Conservation (phyloP, 345 rosid species). For the Euphorbia peplus region DNA sequence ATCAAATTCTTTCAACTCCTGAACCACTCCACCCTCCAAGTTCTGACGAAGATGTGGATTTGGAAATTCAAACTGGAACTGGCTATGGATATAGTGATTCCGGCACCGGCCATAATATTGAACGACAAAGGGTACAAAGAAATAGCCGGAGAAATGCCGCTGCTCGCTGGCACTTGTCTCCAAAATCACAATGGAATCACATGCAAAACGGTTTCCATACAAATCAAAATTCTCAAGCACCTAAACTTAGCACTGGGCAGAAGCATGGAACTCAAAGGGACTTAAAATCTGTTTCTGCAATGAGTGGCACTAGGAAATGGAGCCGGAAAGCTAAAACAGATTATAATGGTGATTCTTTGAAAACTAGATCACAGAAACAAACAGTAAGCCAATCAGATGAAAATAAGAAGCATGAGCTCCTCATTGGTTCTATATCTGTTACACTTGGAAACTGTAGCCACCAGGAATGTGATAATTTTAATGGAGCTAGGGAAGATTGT, state of each 20-base stretch:
- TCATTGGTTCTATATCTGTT: slow-evolving; percentile 82
- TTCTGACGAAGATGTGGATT: slow-evolving; percentile 35
- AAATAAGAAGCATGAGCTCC: slow-evolving; percentile 49
- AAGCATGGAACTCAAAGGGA: slow-evolving; percentile 59
- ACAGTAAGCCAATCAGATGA: slow-evolving; percentile 41
- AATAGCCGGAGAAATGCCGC: slow-evolving; percentile 31
- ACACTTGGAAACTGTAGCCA: slow-evolving; percentile 43
- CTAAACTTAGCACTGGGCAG: slow-evolving; percentile 46
- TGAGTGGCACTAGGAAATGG: slow-evolving; percentile 62
- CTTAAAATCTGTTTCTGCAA: slow-evolving; percentile 30
- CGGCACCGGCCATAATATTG: slow-evolving; percentile 32
- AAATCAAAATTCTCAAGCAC: slow-evolving; percentile 35
- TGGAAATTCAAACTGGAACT: slow-evolving; percentile 40
- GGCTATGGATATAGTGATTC: slow-evolving; percentile 36
- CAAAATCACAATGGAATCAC: slow-evolving; percentile 42
- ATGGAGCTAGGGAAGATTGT: slow-evolving; percentile 34
- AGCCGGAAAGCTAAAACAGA: slow-evolving; percentile 59
- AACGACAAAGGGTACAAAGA: slow-evolving; percentile 29
- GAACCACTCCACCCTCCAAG: slow-evolving; percentile 37
- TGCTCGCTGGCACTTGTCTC: slow-evolving; percentile 35
- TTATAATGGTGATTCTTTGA: slow-evolving; percentile 34
- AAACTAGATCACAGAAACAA: slow-evolving; percentile 39
- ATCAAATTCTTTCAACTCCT: slow-evolving; percentile 34
- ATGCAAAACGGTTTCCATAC: slow-evolving; percentile 45
- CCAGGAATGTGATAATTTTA: slow-evolving; percentile 30